phyloP scores from a whole-genome alignment of 2,329 filamentous ascomycete genomes.

The Trichothecium sympodiale region DNA sequence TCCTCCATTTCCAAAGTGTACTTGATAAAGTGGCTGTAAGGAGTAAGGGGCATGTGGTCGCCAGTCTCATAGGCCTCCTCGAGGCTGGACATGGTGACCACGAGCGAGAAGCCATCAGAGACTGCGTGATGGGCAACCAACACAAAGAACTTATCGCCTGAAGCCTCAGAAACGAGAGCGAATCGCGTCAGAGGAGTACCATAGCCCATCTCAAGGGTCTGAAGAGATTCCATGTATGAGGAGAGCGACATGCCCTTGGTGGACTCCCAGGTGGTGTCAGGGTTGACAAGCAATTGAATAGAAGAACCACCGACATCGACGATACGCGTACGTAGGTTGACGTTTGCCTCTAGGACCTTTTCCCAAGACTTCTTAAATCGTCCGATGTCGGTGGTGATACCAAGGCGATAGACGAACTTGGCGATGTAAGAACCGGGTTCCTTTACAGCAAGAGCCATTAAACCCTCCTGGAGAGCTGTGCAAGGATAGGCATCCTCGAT shows the following conservation, averaged over 20 bases:
- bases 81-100: background rate
- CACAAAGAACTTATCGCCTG: constrained; percentile 1
- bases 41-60: background rate
- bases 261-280: background rate
- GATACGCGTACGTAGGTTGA: constrained; percentile 10
- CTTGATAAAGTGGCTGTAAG: constrained; percentile 29
- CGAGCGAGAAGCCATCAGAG: constrained; percentile 4
- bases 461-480: constrained; percentile 34
- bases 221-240: background rate
- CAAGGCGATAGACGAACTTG: constrained; percentile 1
- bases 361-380: background rate
- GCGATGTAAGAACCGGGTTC: constrained; percentile 1
- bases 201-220: constrained; percentile 2
- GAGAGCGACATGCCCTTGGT: constrained; percentile 4
- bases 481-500: constrained; percentile 38
- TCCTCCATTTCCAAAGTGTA: constrained; percentile 22
- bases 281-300: background rate
- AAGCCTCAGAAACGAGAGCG: constrained; percentile 1
- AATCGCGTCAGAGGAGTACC: constrained; percentile 2
- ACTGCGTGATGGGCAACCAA: constrained; percentile 4
- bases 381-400: background rate
- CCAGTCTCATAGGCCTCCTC: background rate
- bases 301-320: constrained; percentile 5
- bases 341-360: constrained; percentile 3
- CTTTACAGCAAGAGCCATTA: constrained; percentile 26